Percentiles rank a stretch among this genome's conserved stretches.
phyloP scores from a whole-genome alignment of 2,329 filamentous ascomycete genomes.

The Zasmidium citrigriseum region DNA sequence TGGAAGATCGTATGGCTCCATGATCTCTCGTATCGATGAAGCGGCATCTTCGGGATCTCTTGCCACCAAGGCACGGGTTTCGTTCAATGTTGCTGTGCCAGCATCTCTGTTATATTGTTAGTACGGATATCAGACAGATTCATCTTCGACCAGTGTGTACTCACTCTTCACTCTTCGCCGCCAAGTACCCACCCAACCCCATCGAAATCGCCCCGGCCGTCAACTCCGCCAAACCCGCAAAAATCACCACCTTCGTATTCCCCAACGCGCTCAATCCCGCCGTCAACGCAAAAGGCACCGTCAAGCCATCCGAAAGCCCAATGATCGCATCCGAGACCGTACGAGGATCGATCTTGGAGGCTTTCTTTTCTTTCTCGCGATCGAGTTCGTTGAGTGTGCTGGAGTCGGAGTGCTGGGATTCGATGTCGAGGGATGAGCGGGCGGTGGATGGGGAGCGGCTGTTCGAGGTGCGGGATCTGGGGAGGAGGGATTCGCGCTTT shows the following conservation, averaged over 20 bases:
- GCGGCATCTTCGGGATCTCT: constrained; percentile 39
- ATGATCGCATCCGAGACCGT: constrained; percentile 49
- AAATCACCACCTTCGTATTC: constrained; percentile 40
- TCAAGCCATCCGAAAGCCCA: constrained; percentile 43
- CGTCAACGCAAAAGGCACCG: constrained; percentile 45
- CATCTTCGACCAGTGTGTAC: constrained; percentile 21
- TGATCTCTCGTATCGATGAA: constrained; percentile 43
- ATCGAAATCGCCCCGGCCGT: constrained; percentile 43
- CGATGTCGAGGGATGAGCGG: constrained; percentile 17
- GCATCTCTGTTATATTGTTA: constrained; percentile 40
- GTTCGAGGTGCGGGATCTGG: neutral
- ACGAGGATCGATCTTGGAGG: constrained; percentile 31
- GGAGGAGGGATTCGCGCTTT: constrained; percentile 7
- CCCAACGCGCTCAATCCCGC: constrained; percentile 42
- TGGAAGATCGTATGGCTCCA: constrained; percentile 43
- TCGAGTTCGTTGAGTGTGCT: constrained; percentile 17
- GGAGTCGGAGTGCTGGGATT: constrained; percentile 16
- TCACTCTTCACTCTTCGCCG: constrained; percentile 53
- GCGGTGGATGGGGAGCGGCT: neutral
- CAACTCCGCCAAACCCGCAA: constrained; percentile 43
- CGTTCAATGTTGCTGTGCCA: constrained; percentile 45
- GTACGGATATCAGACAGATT: too few species aligned
- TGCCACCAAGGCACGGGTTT: constrained; percentile 42
- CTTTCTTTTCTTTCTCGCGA: constrained; percentile 3
- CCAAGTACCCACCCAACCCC: constrained; percentile 45